Evolutionary conservation across 257 asterid genomes (phyloP).

Genomic region (Asclepias syriaca): DNA sequence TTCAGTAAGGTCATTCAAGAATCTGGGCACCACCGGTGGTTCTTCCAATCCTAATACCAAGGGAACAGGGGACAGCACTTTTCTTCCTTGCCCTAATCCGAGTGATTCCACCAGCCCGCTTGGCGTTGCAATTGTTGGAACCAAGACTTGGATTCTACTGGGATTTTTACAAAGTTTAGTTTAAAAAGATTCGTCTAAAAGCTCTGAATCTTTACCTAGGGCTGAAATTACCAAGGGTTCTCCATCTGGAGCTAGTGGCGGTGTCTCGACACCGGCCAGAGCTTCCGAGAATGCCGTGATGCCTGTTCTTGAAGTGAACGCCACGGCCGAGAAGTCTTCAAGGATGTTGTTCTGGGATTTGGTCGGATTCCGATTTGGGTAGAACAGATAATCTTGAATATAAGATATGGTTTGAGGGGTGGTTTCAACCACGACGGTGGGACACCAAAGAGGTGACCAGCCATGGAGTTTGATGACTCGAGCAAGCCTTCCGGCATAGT

Average conservation of each 20-base stretch:
- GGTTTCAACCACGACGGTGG: conserved; percentile 55
- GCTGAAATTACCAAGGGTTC: conserved; percentile 52
- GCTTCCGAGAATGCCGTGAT: conserved; percentile 56
- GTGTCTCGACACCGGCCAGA: conserved; percentile 16
- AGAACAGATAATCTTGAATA: conserved; percentile 33
- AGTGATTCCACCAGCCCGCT: conserved; percentile 49
- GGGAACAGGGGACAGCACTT: conserved; percentile 70
- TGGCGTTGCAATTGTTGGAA: conserved; percentile 71
- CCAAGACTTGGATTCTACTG: conserved; percentile 40
- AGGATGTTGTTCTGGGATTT: conserved; percentile 27
- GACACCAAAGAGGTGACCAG: conserved; percentile 72
- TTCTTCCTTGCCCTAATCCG: conserved; percentile 52
- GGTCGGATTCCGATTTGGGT: background rate
- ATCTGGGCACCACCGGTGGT: conserved; percentile 73
- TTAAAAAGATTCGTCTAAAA: conserved; percentile 39
- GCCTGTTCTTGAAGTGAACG: conserved; percentile 80
- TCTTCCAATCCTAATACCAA: conserved; percentile 57
- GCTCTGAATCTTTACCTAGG: conserved; percentile 65
- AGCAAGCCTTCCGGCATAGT: conserved; percentile 56
- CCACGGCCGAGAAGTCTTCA: conserved; percentile 58
- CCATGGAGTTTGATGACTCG: conserved; percentile 39
- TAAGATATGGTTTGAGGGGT: conserved; percentile 52
- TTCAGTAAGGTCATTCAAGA: conserved; percentile 41
- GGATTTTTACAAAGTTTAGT: conserved; percentile 46
- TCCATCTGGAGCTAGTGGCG: conserved; percentile 40